phyloP scores from a whole-genome alignment of 2,329 filamentous ascomycete species.

The Rasamsonia emersonii region DNA sequence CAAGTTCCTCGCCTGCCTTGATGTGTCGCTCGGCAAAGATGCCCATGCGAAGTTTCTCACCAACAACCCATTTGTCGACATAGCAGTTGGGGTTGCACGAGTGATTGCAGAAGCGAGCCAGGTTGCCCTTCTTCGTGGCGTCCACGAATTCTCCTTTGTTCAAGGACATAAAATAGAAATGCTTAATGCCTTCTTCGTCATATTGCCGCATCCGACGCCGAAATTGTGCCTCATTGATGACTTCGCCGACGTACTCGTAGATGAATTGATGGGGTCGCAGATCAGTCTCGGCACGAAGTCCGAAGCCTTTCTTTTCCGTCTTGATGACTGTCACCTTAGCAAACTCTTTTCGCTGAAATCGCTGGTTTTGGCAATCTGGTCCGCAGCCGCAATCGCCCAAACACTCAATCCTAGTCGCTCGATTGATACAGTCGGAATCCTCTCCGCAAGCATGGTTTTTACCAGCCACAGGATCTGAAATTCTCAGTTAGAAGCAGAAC shows the following conservation, averaged over 20 bases:
- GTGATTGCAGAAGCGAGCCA: conserved; percentile 97
- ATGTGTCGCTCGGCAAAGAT: conserved; percentile 88
- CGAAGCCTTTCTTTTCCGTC: conserved; percentile 95
- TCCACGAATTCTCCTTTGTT: conserved; percentile 95
- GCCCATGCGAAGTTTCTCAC: conserved; percentile 95
- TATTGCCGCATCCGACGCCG: conserved; percentile 86
- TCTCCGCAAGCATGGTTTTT: conserved; percentile 83
- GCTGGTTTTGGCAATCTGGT: conserved; percentile 80
- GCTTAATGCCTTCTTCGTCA: conserved; percentile 92
- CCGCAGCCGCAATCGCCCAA: conserved; percentile 81
- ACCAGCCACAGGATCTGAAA: conserved; percentile 40
- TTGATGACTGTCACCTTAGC: conserved; percentile 91
- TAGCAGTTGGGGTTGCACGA: conserved; percentile 99
- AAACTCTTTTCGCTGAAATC: conserved; percentile 85
- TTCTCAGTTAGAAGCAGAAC: conserved; percentile 5
- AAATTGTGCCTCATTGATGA: conserved; percentile 88
- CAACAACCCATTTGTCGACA: conserved; percentile 98
- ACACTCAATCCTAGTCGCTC: conserved; percentile 96
- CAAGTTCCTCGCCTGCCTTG: conserved; percentile 82
- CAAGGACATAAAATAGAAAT: conserved; percentile 99
- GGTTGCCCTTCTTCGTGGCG: conserved; percentile 90
- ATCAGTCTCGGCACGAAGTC: conserved; percentile 70
- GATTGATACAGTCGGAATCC: conserved; percentile 97
- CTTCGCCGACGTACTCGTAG: conserved; percentile 96
- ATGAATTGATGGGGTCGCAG: conserved; percentile 83